Evolutionary conservation across 2,329 filamentous ascomycete species (phyloP).

Genomic region (Scleromitrula shiraiana): DNA sequence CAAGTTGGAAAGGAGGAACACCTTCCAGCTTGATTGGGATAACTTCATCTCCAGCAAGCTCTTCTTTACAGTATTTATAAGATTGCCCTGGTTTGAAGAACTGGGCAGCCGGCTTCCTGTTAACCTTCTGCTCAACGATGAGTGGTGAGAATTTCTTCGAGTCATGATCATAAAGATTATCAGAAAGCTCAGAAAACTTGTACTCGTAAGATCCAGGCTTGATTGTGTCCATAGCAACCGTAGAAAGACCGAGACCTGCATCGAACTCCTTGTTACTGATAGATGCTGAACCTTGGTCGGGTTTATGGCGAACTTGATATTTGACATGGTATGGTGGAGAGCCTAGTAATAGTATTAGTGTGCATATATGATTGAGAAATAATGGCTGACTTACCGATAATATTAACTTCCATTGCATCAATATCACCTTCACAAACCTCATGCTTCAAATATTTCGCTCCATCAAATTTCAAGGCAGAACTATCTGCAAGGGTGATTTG

Average conservation of each 20-base stretch:
- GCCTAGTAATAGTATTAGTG: slow-evolving; percentile 37
- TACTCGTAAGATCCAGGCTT: slow-evolving; percentile 82
- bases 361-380: slow-evolving; percentile 1
- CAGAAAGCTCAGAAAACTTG: slow-evolving; percentile 72
- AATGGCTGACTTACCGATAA: slow-evolving; percentile 53
- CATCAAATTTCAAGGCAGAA: slow-evolving; percentile 48
- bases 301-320: slow-evolving; percentile 71
- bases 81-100: slow-evolving; percentile 85
- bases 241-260: slow-evolving; percentile 65
- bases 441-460: slow-evolving; percentile 58
- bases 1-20: slow-evolving; percentile 77
- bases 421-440: slow-evolving; percentile 93
- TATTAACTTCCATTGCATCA: slow-evolving; percentile 73
- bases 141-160: slow-evolving; percentile 57
- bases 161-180: slow-evolving; percentile 77
- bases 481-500: slow-evolving; percentile 58
- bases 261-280: slow-evolving; percentile 65
- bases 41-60: slow-evolving; percentile 71
- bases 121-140: slow-evolving; percentile 71
- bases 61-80: slow-evolving; percentile 90
- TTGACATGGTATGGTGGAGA: slow-evolving; percentile 74
- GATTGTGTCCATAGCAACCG: slow-evolving; percentile 77
- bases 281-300: slow-evolving; percentile 56
- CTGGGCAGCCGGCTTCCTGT: slow-evolving; percentile 70
- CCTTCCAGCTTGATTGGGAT: slow-evolving; percentile 84